Conservation (phyloP, 2,329 filamentous ascomycete genomes). For the Penicillium hesseltinei region DNA sequence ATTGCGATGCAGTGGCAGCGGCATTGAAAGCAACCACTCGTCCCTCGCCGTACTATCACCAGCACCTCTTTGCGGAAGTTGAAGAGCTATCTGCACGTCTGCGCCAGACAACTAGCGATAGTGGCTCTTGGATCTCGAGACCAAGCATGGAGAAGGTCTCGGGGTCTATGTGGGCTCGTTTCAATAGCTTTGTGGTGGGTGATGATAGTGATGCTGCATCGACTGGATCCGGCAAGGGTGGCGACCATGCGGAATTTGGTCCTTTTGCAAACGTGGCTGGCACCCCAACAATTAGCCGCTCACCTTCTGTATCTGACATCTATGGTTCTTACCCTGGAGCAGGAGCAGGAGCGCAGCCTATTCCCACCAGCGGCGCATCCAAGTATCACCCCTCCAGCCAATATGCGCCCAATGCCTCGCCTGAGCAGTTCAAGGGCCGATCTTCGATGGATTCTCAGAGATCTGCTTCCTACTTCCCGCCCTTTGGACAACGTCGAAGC, state of each 20-base stretch:
- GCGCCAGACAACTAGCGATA: conserved; percentile 80
- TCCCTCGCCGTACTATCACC: conserved; percentile 82
- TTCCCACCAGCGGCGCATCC: conserved; percentile 36
- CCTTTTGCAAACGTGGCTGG: conserved; percentile 80
- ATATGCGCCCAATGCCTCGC: conserved; percentile 51
- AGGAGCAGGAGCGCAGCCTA: conserved; percentile 33
- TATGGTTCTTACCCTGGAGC: conserved; percentile 60
- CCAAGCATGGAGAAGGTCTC: conserved; percentile 96
- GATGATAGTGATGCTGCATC: conserved; percentile 72
- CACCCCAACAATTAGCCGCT: conserved; percentile 71
- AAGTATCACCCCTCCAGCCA: conserved; percentile 46
- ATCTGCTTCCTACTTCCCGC: conserved; percentile 38
- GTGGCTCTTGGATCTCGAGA: conserved; percentile 85
- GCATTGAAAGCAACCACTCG: conserved; percentile 78
- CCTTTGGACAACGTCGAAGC: conserved; percentile 34
- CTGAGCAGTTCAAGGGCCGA: conserved; percentile 51
- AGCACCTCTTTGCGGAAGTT: conserved; percentile 68
- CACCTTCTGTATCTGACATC: conserved; percentile 71
- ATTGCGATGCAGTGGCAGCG: conserved; percentile 78
- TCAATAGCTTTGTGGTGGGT: conserved; percentile 94
- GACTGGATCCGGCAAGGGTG: conserved; percentile 56
- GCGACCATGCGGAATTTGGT: conserved; percentile 59
- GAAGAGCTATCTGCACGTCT: conserved; percentile 82
- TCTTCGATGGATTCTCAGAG: conserved; percentile 51
- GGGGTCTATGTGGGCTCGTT: conserved; percentile 82